Evolutionary conservation across 2,329 filamentous ascomycete genomes (phyloP).

Genomic region (Amauroascus niger): DNA sequence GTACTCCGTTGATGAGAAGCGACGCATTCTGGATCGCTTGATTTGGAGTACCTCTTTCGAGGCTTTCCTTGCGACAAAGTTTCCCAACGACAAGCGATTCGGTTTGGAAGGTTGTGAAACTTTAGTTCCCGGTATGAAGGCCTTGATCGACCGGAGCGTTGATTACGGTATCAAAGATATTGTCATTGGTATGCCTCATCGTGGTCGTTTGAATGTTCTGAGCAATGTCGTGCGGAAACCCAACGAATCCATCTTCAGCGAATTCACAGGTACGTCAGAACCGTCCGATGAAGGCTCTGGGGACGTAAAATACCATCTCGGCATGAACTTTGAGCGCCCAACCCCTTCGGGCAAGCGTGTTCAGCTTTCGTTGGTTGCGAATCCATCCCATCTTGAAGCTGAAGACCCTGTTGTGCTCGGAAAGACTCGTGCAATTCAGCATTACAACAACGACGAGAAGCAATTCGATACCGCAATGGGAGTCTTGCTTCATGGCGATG

Average conservation of each 20-base stretch:
- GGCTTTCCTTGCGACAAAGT: conserved; percentile 88
- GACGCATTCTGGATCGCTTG: conserved; percentile 87
- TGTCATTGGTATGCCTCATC: conserved; percentile 98
- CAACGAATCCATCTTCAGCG: conserved; percentile 98
- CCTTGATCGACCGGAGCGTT: conserved; percentile 92
- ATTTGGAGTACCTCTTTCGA: conserved; percentile 99
- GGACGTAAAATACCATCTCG: conserved; percentile 98
- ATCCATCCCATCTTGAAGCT: conserved; percentile 94
- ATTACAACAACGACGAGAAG: conserved; percentile 96
- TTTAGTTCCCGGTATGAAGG: conserved; percentile 98
- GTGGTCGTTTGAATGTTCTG: conserved; percentile 93
- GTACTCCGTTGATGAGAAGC: conserved; percentile 97
- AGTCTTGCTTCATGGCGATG: conserved; percentile 91
- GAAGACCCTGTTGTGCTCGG: conserved; percentile 96
- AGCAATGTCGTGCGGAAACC: conserved; percentile 98
- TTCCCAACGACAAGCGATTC: conserved; percentile 99
- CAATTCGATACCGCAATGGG: conserved; percentile 85
- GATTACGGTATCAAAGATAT: conserved; percentile 99
- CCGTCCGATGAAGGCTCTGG: conserved; percentile 92
- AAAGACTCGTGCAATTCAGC: conserved; percentile 94
- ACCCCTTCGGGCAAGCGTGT: conserved; percentile 98
- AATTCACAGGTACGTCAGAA: conserved; percentile 81
- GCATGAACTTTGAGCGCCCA: conserved; percentile 99
- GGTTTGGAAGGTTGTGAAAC: conserved; percentile 96
- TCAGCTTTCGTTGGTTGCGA: conserved; percentile 96